Conservation (phyloP, 2,329 filamentous ascomycete species). For the Cordyceps pruinosa region DNA sequence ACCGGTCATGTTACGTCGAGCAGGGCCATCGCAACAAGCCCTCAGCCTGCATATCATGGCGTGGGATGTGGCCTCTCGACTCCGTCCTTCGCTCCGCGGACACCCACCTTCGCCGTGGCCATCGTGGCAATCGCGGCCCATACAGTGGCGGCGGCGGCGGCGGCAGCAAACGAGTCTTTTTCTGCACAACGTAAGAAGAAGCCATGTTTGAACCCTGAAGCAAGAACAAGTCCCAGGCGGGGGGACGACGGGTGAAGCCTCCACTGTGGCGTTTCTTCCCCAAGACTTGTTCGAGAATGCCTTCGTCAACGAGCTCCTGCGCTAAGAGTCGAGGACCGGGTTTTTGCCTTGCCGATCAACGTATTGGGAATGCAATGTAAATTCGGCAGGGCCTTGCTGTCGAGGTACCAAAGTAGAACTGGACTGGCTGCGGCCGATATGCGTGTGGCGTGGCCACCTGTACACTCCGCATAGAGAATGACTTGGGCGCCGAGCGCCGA, state of each 20-base stretch:
- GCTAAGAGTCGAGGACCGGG: not conserved
- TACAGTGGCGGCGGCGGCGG: not conserved
- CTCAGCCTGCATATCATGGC: not conserved
- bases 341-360: not conserved
- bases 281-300: not conserved
- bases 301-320: not conserved
- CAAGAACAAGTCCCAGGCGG: not conserved
- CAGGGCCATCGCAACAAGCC: not conserved
- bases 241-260: not conserved
- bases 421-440: not conserved
- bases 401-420: not conserved
- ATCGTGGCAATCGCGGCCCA: not conserved
- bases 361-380: constrained; percentile 2
- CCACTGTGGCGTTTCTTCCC: not conserved
- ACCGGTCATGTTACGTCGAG: not conserved
- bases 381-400: not conserved
- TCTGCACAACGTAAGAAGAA: not conserved
- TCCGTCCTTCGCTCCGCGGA: not conserved
- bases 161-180: not conserved
- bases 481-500: not conserved
- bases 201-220: not conserved
- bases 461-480: not conserved
- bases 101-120: not conserved
- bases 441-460: not conserved
- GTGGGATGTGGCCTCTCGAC: not conserved